phyloP scores from a whole-genome alignment of 306 rosid species.

The Corylus heterophylla region DNA sequence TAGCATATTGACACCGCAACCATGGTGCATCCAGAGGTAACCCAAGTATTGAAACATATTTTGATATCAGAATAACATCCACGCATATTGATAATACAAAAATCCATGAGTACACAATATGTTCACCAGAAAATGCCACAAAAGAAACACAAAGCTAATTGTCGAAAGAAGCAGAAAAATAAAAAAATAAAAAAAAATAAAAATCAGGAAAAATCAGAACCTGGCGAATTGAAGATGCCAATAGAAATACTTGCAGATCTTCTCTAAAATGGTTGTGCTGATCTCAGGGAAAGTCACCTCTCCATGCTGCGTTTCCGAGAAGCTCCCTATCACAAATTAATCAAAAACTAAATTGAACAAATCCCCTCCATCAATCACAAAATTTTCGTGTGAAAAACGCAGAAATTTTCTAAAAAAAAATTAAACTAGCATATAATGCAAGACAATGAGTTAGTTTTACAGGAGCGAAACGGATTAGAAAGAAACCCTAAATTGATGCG shows the following conservation, averaged over 20 bases:
- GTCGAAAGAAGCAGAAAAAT: background rate
- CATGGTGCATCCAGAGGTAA: no score
- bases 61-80: background rate
- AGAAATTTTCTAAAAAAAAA: background rate
- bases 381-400: background rate
- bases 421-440: background rate
- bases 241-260: slow-evolving; percentile 93
- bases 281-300: slow-evolving; percentile 96
- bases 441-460: background rate
- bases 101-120: background rate
- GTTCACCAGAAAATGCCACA: background rate
- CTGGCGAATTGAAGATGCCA: slow-evolving; percentile 97
- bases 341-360: background rate
- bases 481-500: slow-evolving; percentile 26
- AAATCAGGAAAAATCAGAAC: slow-evolving; percentile 35
- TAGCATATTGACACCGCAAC: no score
- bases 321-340: slow-evolving; percentile 56
- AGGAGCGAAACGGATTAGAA: background rate
- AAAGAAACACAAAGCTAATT: background rate
- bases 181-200: background rate
- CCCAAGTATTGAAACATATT: no score
- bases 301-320: slow-evolving; percentile 77
- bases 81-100: background rate
- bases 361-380: background rate
- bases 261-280: slow-evolving; percentile 93